Evolutionary conservation across 1,284 basidiomycete species (phyloP).

Genomic region (Meira miltonrushii): DNA sequence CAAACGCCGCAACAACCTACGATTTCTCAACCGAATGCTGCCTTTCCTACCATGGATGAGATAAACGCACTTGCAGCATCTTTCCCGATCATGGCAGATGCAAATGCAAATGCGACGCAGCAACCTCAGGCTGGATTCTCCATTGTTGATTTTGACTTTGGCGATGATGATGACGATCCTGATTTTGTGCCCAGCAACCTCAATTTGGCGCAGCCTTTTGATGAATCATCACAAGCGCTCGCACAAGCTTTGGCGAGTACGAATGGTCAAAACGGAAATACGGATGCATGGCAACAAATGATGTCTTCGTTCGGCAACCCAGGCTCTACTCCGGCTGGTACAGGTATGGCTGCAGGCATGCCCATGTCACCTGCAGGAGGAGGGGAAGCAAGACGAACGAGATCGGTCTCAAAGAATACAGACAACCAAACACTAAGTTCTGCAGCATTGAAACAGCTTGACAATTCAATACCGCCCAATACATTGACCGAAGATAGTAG

Average conservation of each 20-base stretch:
- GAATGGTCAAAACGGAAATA: background rate
- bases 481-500: background rate
- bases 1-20: background rate
- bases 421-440: background rate
- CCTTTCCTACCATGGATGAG: background rate
- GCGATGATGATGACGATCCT: slow-evolving; percentile 11
- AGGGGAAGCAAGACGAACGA: background rate
- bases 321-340: background rate
- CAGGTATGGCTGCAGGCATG: background rate
- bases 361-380: background rate
- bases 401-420: background rate
- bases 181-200: slow-evolving; percentile 10
- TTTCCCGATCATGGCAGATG: background rate
- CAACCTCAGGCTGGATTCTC: slow-evolving; percentile 5
- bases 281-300: slow-evolving; percentile 7
- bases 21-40: background rate
- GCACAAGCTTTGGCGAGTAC: background rate
- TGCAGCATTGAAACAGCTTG: background rate
- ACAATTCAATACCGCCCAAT: background rate
- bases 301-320: background rate
- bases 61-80: background rate
- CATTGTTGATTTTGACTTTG: slow-evolving; percentile 10
- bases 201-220: background rate
- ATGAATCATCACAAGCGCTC: background rate
- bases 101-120: background rate